phyloP scores from a whole-genome alignment of 768 basidiomycete species.

The Scleroderma bovista region DNA sequence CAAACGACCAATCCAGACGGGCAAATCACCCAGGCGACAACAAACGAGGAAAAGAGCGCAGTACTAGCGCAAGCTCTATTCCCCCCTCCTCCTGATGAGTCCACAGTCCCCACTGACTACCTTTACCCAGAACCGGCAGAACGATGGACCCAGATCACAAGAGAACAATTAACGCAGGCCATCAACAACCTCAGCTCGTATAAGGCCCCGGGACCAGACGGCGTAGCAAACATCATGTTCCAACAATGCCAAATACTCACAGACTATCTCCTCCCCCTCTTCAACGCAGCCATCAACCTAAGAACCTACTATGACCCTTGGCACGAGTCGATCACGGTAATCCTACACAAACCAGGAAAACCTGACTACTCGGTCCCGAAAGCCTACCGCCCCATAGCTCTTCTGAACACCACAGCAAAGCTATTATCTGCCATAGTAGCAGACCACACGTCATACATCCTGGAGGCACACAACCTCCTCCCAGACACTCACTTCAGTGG shows the following conservation, averaged over 20 bases:
- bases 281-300: slow-evolving; percentile 10
- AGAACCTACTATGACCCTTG: no score
- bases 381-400: slow-evolving; percentile 34
- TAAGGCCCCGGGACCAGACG: slow-evolving; percentile 23
- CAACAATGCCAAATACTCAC: slow-evolving; percentile 1
- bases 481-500: slow-evolving; percentile 35
- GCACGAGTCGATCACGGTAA: no score
- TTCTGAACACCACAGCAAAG: slow-evolving; percentile 31
- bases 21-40: neutral
- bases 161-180: slow-evolving; percentile 1
- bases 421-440: slow-evolving; percentile 19
- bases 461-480: slow-evolving; percentile 29
- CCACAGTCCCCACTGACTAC: neutral
- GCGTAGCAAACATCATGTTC: slow-evolving; percentile 22
- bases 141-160: slow-evolving; percentile 1
- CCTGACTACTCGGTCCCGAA: slow-evolving; percentile 28
- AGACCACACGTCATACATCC: slow-evolving; percentile 16
- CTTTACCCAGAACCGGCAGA: neutral
- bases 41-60: slow-evolving; percentile 19
- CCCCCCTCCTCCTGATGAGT: slow-evolving; percentile 11
- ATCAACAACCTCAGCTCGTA: slow-evolving; percentile 10
- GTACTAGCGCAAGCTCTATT: slow-evolving; percentile 20
- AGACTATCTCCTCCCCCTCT: neutral
- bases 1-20: neutral
- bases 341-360: slow-evolving; percentile 29